Base-by-base conservation (phyloP, 192 early-diverging fungal genomes). In the Dissophora globulifera region DNA sequence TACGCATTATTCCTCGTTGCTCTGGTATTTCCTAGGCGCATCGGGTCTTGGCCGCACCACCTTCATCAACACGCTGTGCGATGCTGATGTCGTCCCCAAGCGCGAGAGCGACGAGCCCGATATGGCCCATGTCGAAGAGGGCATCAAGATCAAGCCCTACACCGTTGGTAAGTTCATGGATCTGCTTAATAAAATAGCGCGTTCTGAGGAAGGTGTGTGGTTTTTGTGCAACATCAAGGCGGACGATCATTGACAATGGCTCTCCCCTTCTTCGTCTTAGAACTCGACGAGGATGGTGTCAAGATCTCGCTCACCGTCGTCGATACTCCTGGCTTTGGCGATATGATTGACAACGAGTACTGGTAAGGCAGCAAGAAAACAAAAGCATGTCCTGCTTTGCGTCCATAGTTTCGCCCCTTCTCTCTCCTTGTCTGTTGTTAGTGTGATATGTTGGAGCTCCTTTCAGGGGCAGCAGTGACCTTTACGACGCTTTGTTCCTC, bases 241-340 rank as follows among this genome's bases (percentile, higher is more conserved):
- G 6, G 13, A 38, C 33, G 12, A 35, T 45, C 30, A 11, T n/a
- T 15, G 31, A 27, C 3, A 15, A 23, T 27, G 30, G 5, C 22
- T 57, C 0, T 30, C 25, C 30, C 20, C 29, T 16, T 31, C 16
- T n/a, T 50, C 7, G 23, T 40, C 29, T 8, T 62, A 79, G 96
- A 99, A 60, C 89, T 98, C 82, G 96, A 99, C 69, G 96, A 98
- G 85, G 95, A 99, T 84, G 96, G 96, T 51, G 92, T 96, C 80
- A 94, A 93, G 81, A 93, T 99, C 43, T 89, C 95, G 42, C 89
- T 99, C 50, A 98, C 96, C 20, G 92, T 99, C 66, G 92, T 99
- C 35, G 98, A 99, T 81, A 98, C 98, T 42, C 96, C 98, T 32
- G 98, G 97, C 16, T 99, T 98, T 81, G 98, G 96, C 52, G 94